Conservation (phyloP, 306 rosid genomes). For the Elaeagnus macrophylla region DNA sequence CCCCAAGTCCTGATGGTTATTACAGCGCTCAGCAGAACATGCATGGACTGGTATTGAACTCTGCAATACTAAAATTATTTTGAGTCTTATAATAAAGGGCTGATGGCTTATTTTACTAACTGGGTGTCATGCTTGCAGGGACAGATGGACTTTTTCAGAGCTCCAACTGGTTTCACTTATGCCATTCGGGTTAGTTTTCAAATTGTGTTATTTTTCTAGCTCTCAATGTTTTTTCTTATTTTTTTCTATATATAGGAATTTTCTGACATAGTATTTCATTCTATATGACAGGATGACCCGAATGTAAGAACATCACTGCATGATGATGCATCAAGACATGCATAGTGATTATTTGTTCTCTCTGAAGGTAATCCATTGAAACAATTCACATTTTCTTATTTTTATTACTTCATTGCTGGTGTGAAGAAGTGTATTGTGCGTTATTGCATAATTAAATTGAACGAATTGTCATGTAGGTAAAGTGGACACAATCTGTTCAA, state of each 20-base stretch:
- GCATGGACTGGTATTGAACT: slow-evolving; percentile 74
- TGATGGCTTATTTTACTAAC: slow-evolving; percentile 17
- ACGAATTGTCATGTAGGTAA: slow-evolving; percentile 28
- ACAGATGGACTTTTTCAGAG: slow-evolving; percentile 85
- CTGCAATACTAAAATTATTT: slow-evolving; percentile 13
- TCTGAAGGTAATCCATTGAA: slow-evolving; percentile 21
- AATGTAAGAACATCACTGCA: slow-evolving; percentile 84
- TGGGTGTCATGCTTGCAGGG: slow-evolving; percentile 53
- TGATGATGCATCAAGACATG: slow-evolving; percentile 88
- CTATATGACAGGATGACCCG: slow-evolving; percentile 72
- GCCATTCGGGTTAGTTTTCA: slow-evolving; percentile 72
- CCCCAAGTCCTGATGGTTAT: slow-evolving; percentile 81
- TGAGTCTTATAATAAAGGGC: slow-evolving; percentile 15
- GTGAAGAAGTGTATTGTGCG: neutral
- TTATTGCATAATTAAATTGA: slow-evolving; percentile 6
- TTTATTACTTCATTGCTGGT: slow-evolving; percentile 5
- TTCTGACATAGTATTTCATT: slow-evolving; percentile 15
- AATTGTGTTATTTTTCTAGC: slow-evolving; percentile 8
- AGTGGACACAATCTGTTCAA: slow-evolving; percentile 15
- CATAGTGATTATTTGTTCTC: slow-evolving; percentile 30
- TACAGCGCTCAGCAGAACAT: slow-evolving; percentile 76
- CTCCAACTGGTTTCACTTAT: slow-evolving; percentile 55
- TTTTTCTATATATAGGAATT: neutral
- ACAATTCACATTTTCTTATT: slow-evolving; percentile 7
- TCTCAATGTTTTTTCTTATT: neutral